Evolutionary conservation across 176 grass and related monocot species (phyloP).

Genomic region (Metroxylon sagu): DNA sequence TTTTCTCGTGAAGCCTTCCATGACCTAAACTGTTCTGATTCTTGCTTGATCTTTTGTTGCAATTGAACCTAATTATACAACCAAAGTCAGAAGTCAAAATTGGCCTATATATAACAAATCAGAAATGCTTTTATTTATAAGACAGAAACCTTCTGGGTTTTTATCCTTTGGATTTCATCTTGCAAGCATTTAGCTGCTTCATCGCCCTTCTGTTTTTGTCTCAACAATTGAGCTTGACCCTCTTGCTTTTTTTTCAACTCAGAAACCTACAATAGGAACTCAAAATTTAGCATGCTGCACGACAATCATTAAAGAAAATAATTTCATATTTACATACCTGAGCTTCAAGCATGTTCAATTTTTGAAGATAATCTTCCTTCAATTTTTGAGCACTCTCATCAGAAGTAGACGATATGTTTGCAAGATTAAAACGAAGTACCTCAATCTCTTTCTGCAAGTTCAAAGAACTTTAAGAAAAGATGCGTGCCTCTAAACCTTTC

Average conservation of each 20-base stretch:
- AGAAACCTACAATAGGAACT: constrained; percentile 39
- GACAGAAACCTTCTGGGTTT: constrained; percentile 71
- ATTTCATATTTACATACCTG: constrained; percentile 36
- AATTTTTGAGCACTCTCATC: constrained; percentile 67
- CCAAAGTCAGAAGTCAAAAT: too few species aligned
- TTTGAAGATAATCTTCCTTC: constrained; percentile 85
- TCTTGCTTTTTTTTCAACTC: constrained; percentile 92
- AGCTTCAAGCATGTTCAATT: constrained; percentile 71
- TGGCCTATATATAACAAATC: too few species aligned
- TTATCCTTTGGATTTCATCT: constrained; percentile 90
- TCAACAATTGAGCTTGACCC: constrained; percentile 59
- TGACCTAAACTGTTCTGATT: constrained; percentile 89
- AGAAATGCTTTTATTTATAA: neutral
- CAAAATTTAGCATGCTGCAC: constrained; percentile 13
- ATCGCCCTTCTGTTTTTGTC: constrained; percentile 90
- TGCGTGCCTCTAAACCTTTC: too few species aligned
- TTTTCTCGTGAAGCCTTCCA: constrained; percentile 96
- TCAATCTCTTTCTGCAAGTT: constrained; percentile 93
- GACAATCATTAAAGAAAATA: constrained; percentile 8
- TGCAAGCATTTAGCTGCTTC: constrained; percentile 70
- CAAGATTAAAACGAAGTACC: constrained; percentile 55
- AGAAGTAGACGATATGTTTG: constrained; percentile 45
- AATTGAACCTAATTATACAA: constrained; percentile 70
- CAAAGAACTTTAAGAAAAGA: neutral
- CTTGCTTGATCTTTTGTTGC: constrained; percentile 95